These are phyloP conservation scores for Thinopyrum elongatum DNA, from an alignment of 176 grass and related monocot genomes.

Conservation along the genomic window DNA sequence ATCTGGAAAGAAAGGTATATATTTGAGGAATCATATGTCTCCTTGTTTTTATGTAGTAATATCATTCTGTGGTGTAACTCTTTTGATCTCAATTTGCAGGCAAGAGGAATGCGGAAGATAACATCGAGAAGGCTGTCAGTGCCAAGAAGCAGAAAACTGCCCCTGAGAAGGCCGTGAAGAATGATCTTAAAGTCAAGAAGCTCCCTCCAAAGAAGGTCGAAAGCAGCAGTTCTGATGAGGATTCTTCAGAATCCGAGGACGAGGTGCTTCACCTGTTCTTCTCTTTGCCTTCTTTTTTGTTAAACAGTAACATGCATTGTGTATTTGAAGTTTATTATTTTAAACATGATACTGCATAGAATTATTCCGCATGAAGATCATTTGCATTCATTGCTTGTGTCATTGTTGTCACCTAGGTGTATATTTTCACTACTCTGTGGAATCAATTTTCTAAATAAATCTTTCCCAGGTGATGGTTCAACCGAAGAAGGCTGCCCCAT, in stretches of 20 bases:
- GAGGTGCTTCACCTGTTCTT: constrained; percentile 38
- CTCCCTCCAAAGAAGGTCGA: constrained; percentile 55
- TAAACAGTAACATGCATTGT: background rate
- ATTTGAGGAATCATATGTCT: background rate
- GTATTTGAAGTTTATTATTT: constrained; percentile 16
- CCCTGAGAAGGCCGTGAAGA: constrained; percentile 9
- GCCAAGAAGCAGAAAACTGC: constrained; percentile 69
- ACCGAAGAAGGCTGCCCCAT: constrained; percentile 45
- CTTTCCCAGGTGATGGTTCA: constrained; percentile 35
- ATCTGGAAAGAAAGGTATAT: constrained; percentile 70
- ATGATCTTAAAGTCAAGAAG: constrained; percentile 34
- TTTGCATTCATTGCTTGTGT: background rate
- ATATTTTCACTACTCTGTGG: background rate
- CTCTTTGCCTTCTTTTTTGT: background rate
- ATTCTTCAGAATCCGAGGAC: constrained; percentile 72
- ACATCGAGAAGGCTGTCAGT: constrained; percentile 49
- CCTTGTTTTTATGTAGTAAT: background rate
- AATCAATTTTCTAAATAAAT: background rate
- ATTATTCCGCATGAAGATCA: background rate
- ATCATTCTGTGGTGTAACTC: background rate
- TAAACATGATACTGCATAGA: background rate
- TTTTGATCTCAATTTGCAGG: constrained; percentile 30
- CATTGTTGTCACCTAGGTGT: background rate
- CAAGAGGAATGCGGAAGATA: constrained; percentile 64
- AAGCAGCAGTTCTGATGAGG: constrained; percentile 66